Evolutionary conservation across 306 rosid genomes (phyloP).

Genomic region (Spatholobus suberectus): DNA sequence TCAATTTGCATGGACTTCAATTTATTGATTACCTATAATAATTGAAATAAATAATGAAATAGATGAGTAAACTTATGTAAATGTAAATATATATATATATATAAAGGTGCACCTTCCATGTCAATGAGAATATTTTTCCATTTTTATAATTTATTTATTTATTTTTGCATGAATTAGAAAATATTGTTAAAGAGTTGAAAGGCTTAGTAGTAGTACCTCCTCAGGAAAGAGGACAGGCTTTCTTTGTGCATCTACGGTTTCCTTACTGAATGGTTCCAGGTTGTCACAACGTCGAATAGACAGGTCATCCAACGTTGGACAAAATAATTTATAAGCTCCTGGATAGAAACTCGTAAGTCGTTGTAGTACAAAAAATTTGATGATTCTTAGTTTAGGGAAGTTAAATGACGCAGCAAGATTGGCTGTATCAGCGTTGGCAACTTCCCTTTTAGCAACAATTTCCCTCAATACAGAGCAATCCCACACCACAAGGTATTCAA

Average conservation of each 20-base stretch:
- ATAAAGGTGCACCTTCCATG: not conserved
- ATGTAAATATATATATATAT: not conserved
- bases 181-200: not conserved
- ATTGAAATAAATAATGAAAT: not conserved
- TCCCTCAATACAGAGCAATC: not conserved
- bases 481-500: not conserved
- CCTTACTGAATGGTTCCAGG: slow-evolving; percentile 22
- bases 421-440: too few relatives aligned
- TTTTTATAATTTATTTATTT: not conserved
- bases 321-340: not conserved
- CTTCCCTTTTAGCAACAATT: not conserved
- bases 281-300: not conserved
- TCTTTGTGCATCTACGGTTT: too few relatives aligned
- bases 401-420: not conserved
- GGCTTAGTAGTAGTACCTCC: slow-evolving; percentile 15
- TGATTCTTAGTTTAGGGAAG: slow-evolving; percentile 17
- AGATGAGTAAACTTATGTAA: not conserved
- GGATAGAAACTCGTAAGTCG: not conserved
- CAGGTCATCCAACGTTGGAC: not conserved
- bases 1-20: slow-evolving; percentile 31
- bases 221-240: not conserved
- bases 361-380: not conserved
- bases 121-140: not conserved
- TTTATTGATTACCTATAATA: slow-evolving; percentile 21
- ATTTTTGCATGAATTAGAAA: not conserved